phyloP scores from a whole-genome alignment of 2,329 filamentous ascomycete genomes.

The Huntiella decipiens region DNA sequence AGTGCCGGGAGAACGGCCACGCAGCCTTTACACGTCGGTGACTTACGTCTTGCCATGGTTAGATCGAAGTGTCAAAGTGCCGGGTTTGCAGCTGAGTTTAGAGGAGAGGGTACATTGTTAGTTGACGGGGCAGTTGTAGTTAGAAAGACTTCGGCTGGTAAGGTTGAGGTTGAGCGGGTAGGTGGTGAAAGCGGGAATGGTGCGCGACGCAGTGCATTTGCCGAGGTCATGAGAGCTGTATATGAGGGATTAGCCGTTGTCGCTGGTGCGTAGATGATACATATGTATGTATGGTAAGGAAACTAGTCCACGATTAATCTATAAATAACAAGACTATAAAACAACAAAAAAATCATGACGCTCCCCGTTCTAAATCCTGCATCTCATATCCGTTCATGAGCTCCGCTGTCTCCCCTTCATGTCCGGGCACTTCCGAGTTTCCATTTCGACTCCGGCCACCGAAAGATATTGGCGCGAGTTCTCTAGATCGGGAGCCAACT shows the following conservation, averaged over 20 bases:
- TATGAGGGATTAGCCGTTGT: slow-evolving; percentile 91
- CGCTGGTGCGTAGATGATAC: slow-evolving; percentile 25
- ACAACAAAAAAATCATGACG: not conserved
- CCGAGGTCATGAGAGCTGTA: slow-evolving; percentile 74
- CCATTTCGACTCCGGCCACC: slow-evolving; percentile 33
- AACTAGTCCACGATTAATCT: not conserved
- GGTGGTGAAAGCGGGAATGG: slow-evolving; percentile 21
- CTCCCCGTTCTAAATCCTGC: slow-evolving; percentile 26
- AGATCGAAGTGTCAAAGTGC: slow-evolving; percentile 63
- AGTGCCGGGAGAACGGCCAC: slow-evolving; percentile 46
- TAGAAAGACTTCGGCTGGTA: slow-evolving; percentile 68
- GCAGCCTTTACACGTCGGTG: slow-evolving; percentile 84
- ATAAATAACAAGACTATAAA: not conserved
- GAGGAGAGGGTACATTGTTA: slow-evolving; percentile 78
- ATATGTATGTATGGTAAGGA: not conserved
- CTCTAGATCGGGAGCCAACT: slow-evolving; percentile 81
- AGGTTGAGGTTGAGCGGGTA: slow-evolving; percentile 70
- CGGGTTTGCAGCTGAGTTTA: slow-evolving; percentile 78
- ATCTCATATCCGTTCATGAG: slow-evolving; percentile 24
- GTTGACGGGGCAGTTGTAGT: slow-evolving; percentile 80
- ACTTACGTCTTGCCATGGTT: slow-evolving; percentile 74
- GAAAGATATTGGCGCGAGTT: slow-evolving; percentile 76
- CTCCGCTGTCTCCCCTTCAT: slow-evolving; percentile 13
- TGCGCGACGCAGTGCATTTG: slow-evolving; percentile 44
- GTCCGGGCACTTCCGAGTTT: slow-evolving; percentile 3